Conservation (phyloP, 805 yeast genomes). For the Teunomyces stri region DNA sequence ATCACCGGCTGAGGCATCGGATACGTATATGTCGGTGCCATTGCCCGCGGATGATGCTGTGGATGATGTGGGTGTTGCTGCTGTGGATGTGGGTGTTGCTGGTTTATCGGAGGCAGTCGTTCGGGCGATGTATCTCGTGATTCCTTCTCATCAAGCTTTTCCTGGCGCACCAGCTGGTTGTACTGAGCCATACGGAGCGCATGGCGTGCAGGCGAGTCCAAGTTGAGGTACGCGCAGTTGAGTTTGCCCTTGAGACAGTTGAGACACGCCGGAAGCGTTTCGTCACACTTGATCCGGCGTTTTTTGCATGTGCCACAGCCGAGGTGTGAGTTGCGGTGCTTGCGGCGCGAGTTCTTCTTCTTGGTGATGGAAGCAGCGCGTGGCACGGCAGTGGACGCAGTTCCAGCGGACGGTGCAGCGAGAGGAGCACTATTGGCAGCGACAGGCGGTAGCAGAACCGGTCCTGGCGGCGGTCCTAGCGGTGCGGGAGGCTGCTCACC, state of each 20-base stretch:
- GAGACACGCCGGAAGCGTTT: conserved; percentile 54
- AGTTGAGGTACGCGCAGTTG: conserved; percentile 46
- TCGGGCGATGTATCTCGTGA: conserved; percentile 7
- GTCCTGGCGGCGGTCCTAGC: too few species aligned
- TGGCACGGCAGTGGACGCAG: not conserved
- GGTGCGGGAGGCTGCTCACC: not conserved
- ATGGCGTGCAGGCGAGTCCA: conserved; percentile 49
- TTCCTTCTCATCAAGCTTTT: conserved; percentile 13
- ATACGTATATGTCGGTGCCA: not conserved
- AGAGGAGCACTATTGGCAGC: too few species aligned
- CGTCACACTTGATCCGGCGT: conserved; percentile 66
- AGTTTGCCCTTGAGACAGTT: conserved; percentile 52
- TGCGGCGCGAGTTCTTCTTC: conserved; percentile 50
- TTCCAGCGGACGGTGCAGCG: not conserved
- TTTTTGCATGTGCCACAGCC: conserved; percentile 74
- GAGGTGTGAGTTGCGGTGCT: conserved; percentile 65
- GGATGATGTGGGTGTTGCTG: not conserved
- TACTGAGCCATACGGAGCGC: conserved; percentile 51
- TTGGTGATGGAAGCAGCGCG: conserved; percentile 8
- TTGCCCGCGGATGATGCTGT: not conserved
- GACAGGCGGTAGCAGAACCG: too few species aligned
- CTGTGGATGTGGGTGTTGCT: not conserved
- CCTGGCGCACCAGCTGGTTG: conserved; percentile 34
- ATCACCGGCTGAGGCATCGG: conserved; percentile 4
- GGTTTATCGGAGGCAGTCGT: not conserved